These are phyloP conservation scores for Candida nemodendra DNA, from an alignment of 805 yeast species.

Conservation along the genomic window DNA sequence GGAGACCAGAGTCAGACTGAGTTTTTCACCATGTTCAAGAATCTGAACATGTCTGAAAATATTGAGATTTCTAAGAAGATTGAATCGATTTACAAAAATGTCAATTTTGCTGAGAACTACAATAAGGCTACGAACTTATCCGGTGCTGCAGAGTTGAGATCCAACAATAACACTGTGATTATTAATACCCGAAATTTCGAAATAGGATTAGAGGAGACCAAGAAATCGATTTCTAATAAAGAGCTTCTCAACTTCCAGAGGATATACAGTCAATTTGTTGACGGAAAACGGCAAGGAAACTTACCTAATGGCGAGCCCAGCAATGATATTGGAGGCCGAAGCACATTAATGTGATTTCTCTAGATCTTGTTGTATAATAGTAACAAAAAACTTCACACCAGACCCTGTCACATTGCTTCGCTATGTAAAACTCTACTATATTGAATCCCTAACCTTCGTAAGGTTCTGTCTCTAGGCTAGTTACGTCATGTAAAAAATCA, in stretches of 20 bases:
- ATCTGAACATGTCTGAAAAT: conserved; percentile 5
- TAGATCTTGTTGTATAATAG: no score
- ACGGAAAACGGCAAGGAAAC: conserved; percentile 67
- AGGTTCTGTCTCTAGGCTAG: no score
- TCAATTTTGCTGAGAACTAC: neutral
- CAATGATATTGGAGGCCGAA: conserved; percentile 79
- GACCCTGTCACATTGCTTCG: no score
- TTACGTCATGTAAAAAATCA: no score
- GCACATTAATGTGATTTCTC: conserved; percentile 73
- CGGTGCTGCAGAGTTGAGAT: conserved; percentile 5
- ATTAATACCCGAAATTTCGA: conserved; percentile 56
- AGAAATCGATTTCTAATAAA: conserved; percentile 79
- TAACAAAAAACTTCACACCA: no score
- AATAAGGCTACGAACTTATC: conserved; percentile 30
- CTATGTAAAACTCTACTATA: no score
- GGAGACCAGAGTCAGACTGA: conserved; percentile 14
- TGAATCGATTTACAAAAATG: conserved; percentile 20
- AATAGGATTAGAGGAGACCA: conserved; percentile 69
- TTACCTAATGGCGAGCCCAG: conserved; percentile 86
- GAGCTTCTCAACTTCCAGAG: conserved; percentile 62
- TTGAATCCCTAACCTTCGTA: no score
- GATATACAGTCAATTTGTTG: conserved; percentile 71
- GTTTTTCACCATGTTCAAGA: conserved; percentile 22
- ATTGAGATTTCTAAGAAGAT: conserved; percentile 19
- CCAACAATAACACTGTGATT: conserved; percentile 34